Evolutionary conservation across 192 early-diverging fungal species (phyloP).

Genomic region (Chytriomyces sp.): DNA sequence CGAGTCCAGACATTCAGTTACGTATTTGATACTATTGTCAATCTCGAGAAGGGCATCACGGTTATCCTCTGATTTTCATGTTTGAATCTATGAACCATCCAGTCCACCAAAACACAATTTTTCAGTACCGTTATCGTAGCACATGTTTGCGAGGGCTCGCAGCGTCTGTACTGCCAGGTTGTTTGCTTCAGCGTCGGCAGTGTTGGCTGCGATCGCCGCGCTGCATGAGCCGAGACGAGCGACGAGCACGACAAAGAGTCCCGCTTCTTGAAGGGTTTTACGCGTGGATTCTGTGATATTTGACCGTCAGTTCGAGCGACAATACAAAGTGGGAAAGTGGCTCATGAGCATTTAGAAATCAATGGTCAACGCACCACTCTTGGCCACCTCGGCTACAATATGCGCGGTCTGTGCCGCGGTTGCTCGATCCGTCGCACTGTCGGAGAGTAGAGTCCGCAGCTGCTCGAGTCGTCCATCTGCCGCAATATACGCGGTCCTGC

Average conservation of each 20-base stretch:
- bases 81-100: constrained; percentile 7
- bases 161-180: constrained; percentile 42
- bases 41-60: constrained; percentile 40
- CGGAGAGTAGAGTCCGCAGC: no score
- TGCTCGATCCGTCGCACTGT: no score
- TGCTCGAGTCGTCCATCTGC: no score
- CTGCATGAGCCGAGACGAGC: neutral
- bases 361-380: constrained; percentile 17
- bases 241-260: neutral
- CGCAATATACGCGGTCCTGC: no score
- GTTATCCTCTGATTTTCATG: constrained; percentile 43
- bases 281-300: neutral
- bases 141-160: constrained; percentile 53
- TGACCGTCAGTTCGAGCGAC: neutral
- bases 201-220: neutral
- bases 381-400: constrained; percentile 18
- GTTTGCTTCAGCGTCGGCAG: neutral
- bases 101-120: neutral
- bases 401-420: constrained; percentile 6
- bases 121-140: constrained; percentile 48
- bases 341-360: neutral
- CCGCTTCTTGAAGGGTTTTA: constrained; percentile 8
- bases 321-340: no score
- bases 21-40: constrained; percentile 11
- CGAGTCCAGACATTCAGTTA: constrained; percentile 34